Base-by-base conservation (phyloP, 129 eudicot genomes). In the Centella asiatica region DNA sequence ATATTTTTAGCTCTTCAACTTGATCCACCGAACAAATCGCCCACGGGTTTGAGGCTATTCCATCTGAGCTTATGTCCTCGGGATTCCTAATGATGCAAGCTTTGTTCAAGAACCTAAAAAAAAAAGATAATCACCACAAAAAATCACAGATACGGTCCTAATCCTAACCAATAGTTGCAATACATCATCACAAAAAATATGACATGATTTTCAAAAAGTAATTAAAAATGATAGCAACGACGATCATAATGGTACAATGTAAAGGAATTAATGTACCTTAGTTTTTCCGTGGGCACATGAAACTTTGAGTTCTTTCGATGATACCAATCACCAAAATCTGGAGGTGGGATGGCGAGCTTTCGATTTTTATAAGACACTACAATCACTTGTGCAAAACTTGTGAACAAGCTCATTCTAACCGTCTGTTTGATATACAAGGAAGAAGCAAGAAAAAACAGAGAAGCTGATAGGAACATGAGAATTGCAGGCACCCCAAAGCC, bases 1-100 rank as follows among this genome's bases (percentile, higher is more conserved):
- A 83, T 5, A 78, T 75, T 76, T 92, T 92, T 40, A 92, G 78
- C 60, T 87, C 94, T 76, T 87, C 94, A 0, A 92, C 96, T 77
- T 92, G 84, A 34, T 84, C 87, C 3, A 84, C 76, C 2, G 85
- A 72, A 82, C 95, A 83, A 2, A 87, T 66, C 42, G 47, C 73
- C 97, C 95, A 86, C 27, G 76, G 80, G 32, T 83, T 75, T 14
- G 37, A 23, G 20, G 73, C 72, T 18, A 39, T n/a, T 58, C 63
- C 63, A 34, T 66, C 68, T 25, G 72, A 20, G 47, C 56, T 67
- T 31, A 65, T 59, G 27, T 81, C 85, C 46, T 81, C 76, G 0
- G 94, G 80, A 22, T 71, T 67, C 37, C 39, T 67, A 44, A 67
- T 71, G 15, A 77, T 69, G 83, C 94, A 87, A 54, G 95, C 95